These are phyloP conservation scores for Trichoderma aggressivum DNA, from an alignment of 2,329 filamentous ascomycete genomes.

Conservation along the genomic window DNA sequence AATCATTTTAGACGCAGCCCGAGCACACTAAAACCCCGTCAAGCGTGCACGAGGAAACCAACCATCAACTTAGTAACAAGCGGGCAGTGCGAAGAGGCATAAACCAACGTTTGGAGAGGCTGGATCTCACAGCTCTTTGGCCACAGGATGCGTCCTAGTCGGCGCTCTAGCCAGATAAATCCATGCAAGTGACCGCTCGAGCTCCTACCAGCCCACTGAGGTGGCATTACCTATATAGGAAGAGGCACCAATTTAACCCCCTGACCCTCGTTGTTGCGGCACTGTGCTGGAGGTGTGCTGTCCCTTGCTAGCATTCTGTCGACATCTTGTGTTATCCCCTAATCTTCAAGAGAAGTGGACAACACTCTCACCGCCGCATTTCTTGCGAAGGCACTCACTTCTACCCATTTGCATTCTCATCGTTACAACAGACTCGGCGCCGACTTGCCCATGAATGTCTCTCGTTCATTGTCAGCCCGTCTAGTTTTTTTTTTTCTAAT, in stretches of 20 bases:
- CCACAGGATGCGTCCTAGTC: neutral
- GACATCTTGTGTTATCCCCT: conserved; percentile 17
- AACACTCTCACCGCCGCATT: conserved; percentile 17
- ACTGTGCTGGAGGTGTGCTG: conserved; percentile 15
- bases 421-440: neutral
- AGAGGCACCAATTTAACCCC: conserved; percentile 10
- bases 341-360: conserved; percentile 16
- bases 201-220: neutral
- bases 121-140: neutral
- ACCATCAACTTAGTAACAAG: neutral
- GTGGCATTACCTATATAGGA: conserved; percentile 15
- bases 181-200: conserved; percentile 1
- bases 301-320: conserved; percentile 15
- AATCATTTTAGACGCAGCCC: neutral
- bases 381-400: conserved; percentile 20
- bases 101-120: neutral
- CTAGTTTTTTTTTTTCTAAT: conserved; percentile 2
- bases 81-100: neutral
- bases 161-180: conserved; percentile 1
- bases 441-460: conserved; percentile 17
- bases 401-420: conserved; percentile 10
- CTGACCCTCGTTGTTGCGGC: conserved; percentile 8
- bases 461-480: conserved; percentile 12
- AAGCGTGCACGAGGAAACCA: neutral
- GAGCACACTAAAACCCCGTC: neutral